phyloP scores from a whole-genome alignment of 805 yeast species.

The Saturnispora ahearnii region DNA sequence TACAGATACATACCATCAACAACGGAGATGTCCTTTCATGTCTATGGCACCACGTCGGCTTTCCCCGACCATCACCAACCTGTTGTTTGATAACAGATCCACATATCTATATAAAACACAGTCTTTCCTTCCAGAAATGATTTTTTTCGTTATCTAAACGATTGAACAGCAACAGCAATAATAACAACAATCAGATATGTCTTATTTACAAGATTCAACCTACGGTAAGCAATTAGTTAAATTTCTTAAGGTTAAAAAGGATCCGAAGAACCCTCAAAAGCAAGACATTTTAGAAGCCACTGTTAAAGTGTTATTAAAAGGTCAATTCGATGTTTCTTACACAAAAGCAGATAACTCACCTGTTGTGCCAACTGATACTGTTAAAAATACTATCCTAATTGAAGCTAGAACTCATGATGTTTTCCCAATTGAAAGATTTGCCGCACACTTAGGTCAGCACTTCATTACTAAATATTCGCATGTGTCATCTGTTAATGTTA shows the following conservation, averaged over 20 bases:
- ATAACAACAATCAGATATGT: conserved; percentile 15
- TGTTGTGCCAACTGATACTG: conserved; percentile 93
- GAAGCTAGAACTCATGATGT: conserved; percentile 77
- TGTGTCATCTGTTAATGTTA: conserved; percentile 60
- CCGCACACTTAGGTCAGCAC: conserved; percentile 75
- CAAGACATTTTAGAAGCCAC: conserved; percentile 86
- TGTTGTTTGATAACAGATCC: too few relatives aligned
- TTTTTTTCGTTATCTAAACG: too few relatives aligned
- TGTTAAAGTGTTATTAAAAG: conserved; percentile 65
- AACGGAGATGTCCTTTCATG: too few relatives aligned
- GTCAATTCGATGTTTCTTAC: conserved; percentile 71
- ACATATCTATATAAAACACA: too few relatives aligned
- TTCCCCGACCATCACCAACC: too few relatives aligned
- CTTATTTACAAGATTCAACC: conserved; percentile 38
- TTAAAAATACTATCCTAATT: conserved; percentile 77
- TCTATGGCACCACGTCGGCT: too few relatives aligned
- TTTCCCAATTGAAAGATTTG: conserved; percentile 88
- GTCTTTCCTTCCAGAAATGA: too few relatives aligned
- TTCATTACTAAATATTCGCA: conserved; percentile 71
- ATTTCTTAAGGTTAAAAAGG: conserved; percentile 79
- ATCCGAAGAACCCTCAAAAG: conserved; percentile 56
- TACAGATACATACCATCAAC: too few relatives aligned
- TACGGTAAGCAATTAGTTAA: conserved; percentile 94
- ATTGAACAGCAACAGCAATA: too few relatives aligned
- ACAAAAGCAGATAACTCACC: conserved; percentile 81